Evolutionary conservation across 495 filamentous ascomycete genomes (phyloP), one percentile per base, ranked within the genome.

Genomic region (Penicillium pancosmium): DNA sequence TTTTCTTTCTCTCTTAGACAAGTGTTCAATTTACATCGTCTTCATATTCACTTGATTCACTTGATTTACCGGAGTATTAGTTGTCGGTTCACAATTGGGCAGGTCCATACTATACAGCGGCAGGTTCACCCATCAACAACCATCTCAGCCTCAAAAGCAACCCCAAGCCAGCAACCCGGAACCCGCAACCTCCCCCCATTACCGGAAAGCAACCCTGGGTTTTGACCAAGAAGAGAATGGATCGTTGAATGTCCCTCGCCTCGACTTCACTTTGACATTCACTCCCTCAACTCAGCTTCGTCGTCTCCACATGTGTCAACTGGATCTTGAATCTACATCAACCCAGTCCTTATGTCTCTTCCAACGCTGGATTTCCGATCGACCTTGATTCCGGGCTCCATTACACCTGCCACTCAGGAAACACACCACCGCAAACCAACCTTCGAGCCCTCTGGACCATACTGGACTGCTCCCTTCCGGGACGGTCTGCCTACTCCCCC

Each of bases 401-500:
- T 72, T 48, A 66, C 69, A 52, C 69, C 73, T 55, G 63, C 56
- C 48, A 33, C 49, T 33, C 54, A 56, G 19, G 47, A 65, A 47
- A 33, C 61, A 56, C 35, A 46, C 25, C 52, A 52, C 12, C 55
- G 52, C 38, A 73, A 62, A 46, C 68, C 54, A 33, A 57, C 38
- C 38, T 52, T 62, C 25, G 61, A 71, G 35, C 41, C 56, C 35
- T 55, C 68, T 43, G 66, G 61, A 55, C 55, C 65, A 18, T 50
- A 52, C 60, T 73, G 71, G 70, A 73, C 74, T 62, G 69, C 72
- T 73, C 69, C 75, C 51, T 72, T 75, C 25, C 69, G 73, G 61
- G 73, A 78, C 77, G 81, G 79, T 68, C 68, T 82, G 38, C 78
- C 76, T 12, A 82, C 80, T 25, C 78, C 80, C 61, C 79, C 78